Evolutionary conservation across 2,329 filamentous ascomycete genomes (phyloP).

Genomic region (Escovopsis sp.): DNA sequence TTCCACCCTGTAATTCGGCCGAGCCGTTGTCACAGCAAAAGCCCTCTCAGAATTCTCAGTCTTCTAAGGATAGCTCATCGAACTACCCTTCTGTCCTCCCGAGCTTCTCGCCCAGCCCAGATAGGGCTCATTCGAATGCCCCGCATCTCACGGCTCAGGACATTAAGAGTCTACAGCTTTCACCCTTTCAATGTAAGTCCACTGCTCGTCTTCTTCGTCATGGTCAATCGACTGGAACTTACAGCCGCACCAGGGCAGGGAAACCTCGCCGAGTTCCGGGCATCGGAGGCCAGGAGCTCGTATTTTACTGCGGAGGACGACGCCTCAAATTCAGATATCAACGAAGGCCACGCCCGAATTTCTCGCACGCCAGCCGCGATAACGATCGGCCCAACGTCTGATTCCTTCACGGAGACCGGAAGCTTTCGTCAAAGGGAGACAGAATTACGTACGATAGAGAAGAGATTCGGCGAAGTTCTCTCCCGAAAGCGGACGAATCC

Average conservation of each 20-base stretch:
- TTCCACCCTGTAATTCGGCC: background rate
- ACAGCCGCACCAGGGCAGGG: constrained; percentile 10
- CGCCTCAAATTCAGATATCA: constrained; percentile 1
- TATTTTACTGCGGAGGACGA: constrained; percentile 13
- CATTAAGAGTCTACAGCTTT: constrained; percentile 20
- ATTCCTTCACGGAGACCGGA: constrained; percentile 19
- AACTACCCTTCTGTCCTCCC: constrained; percentile 19
- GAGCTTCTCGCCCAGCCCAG: constrained; percentile 20
- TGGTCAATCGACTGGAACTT: background rate
- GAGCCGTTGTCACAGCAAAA: background rate
- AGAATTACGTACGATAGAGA: constrained; percentile 24
- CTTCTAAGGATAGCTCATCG: constrained; percentile 13
- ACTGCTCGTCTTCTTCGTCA: background rate
- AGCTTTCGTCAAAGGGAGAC: constrained; percentile 24
- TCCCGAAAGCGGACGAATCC: constrained; percentile 15
- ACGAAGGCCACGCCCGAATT: constrained; percentile 2
- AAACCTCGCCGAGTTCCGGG: constrained; percentile 8
- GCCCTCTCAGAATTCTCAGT: background rate
- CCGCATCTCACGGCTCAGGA: constrained; percentile 18
- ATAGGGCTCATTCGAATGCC: constrained; percentile 12
- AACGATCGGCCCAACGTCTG: constrained; percentile 6
- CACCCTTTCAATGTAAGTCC: constrained; percentile 20
- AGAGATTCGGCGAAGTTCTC: constrained; percentile 24
- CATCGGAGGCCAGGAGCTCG: constrained; percentile 12
- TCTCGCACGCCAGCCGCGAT: background rate